A percentile compares a stretch with the other conserved stretches of the same genome.
Evolutionary conservation across 176 grass and related monocot genomes (phyloP).

Genomic region (Phoenix dactylifera): DNA sequence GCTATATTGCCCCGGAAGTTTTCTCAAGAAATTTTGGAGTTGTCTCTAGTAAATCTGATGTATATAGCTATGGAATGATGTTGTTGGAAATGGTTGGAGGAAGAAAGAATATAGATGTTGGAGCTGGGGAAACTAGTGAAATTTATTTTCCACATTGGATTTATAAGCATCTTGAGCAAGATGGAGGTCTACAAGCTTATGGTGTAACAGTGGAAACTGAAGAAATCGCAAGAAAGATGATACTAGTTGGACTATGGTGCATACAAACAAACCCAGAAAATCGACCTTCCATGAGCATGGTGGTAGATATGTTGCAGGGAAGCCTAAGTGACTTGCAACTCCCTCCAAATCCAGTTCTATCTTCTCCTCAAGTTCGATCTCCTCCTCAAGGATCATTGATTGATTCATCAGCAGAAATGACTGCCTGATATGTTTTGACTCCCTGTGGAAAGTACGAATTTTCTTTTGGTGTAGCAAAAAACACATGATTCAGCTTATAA

Average conservation of each 20-base stretch:
- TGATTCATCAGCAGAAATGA: too few relatives aligned
- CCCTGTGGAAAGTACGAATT: too few relatives aligned
- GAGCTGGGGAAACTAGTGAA: constrained; percentile 14
- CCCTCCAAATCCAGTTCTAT: constrained; percentile 29
- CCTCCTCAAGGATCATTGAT: too few relatives aligned
- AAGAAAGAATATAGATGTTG: constrained; percentile 19
- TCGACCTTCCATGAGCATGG: constrained; percentile 44
- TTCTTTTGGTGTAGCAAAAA: too few relatives aligned
- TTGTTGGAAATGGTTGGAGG: constrained; percentile 41
- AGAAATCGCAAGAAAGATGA: constrained; percentile 27
- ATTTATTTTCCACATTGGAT: constrained; percentile 35
- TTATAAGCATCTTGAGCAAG: constrained; percentile 31
- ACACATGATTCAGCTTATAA: too few relatives aligned
- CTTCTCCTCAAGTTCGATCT: neutral
- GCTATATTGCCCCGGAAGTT: constrained; percentile 19
- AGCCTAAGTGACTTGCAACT: constrained; percentile 27
- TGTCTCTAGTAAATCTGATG: constrained; percentile 47
- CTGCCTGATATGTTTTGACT: too few relatives aligned
- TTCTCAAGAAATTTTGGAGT: constrained; percentile 27
- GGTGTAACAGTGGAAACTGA: constrained; percentile 6
- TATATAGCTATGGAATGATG: constrained; percentile 71
- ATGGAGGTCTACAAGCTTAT: constrained; percentile 7
- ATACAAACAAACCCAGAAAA: constrained; percentile 22
- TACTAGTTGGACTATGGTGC: constrained; percentile 37
- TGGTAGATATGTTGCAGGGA: constrained; percentile 43